These are phyloP conservation scores for Vitis labrusca DNA, from an alignment of 164 flowering plant species.

Conservation along the genomic window DNA sequence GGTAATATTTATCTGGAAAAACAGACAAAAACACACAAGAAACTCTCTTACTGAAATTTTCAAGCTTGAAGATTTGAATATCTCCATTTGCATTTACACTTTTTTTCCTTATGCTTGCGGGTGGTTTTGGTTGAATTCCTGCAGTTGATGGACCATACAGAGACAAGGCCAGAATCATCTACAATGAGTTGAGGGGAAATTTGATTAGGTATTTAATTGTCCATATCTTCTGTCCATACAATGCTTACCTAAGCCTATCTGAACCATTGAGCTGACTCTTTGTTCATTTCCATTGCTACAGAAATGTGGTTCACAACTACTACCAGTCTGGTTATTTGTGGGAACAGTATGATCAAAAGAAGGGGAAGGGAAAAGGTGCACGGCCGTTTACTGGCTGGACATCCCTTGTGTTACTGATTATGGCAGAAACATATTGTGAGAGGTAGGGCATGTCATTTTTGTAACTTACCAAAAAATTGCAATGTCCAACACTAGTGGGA, in stretches of 20 bases:
- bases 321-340: conserved; percentile 73
- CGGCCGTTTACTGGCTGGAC: conserved; percentile 95
- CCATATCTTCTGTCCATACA: not conserved
- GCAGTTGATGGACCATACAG: conserved; percentile 51
- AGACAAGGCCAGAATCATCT: conserved; percentile 47
- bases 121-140: conserved; percentile 2
- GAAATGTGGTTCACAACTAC: conserved; percentile 78
- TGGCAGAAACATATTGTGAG: conserved; percentile 68
- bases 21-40: too few species aligned
- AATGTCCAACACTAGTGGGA: too few species aligned
- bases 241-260: not conserved
- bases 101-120: not conserved
- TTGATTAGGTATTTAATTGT: conserved; percentile 61
- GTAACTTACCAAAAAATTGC: too few species aligned
- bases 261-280: not conserved
- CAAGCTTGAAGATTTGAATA: not conserved
- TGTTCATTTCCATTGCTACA: conserved; percentile 25
- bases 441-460: conserved; percentile 9
- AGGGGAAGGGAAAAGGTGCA: conserved; percentile 86
- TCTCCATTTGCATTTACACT: not conserved
- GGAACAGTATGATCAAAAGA: conserved; percentile 94
- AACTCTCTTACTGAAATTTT: not conserved
- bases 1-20: conserved; percentile 33
- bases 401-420: conserved; percentile 72
- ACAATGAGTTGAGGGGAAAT: conserved; percentile 68